Evolutionary conservation across 352 stramenopile genomes (phyloP).

Genomic region (Phytopythium sindhum): DNA sequence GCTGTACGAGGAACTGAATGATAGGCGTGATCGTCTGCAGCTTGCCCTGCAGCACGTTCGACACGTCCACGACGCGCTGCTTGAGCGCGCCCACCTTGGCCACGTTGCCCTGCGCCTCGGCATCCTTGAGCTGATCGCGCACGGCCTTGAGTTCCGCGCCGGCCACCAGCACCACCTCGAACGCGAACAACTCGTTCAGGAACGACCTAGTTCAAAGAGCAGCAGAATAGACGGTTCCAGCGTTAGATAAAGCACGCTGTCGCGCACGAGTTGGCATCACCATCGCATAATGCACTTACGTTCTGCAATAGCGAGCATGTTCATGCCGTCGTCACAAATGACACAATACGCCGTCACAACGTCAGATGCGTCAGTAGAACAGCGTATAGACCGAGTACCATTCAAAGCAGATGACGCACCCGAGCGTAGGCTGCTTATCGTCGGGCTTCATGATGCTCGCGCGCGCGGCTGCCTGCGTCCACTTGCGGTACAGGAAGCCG

Average conservation of each 20-base stretch:
- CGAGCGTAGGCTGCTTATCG: constrained; percentile 30
- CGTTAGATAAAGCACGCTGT: not conserved
- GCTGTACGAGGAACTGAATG: constrained; percentile 51
- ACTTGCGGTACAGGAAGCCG: constrained; percentile 46
- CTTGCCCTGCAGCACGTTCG: constrained; percentile 54
- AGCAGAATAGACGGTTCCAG: not conserved
- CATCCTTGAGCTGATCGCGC: constrained; percentile 44
- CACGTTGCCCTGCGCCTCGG: constrained; percentile 34
- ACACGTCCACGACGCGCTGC: constrained; percentile 50
- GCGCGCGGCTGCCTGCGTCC: constrained; percentile 20
- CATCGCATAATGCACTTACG: not conserved
- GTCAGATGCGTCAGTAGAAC: not conserved
- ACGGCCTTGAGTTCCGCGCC: constrained; percentile 60
- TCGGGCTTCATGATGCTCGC: constrained; percentile 10
- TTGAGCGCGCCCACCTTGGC: constrained; percentile 47
- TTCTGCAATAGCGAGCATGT: not conserved
- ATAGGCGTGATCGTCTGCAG: constrained; percentile 52
- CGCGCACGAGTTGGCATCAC: not conserved
- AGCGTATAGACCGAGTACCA: not conserved
- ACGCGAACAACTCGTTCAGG: constrained; percentile 61
- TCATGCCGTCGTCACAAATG: not conserved
- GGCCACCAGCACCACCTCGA: constrained; percentile 60
- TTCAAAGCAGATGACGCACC: constrained; percentile 20
- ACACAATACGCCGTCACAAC: not conserved
- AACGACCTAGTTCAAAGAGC: constrained; percentile 26